Evolutionary conservation across 352 stramenopile species (phyloP).

Genomic region (Phytophthora ramorum): DNA sequence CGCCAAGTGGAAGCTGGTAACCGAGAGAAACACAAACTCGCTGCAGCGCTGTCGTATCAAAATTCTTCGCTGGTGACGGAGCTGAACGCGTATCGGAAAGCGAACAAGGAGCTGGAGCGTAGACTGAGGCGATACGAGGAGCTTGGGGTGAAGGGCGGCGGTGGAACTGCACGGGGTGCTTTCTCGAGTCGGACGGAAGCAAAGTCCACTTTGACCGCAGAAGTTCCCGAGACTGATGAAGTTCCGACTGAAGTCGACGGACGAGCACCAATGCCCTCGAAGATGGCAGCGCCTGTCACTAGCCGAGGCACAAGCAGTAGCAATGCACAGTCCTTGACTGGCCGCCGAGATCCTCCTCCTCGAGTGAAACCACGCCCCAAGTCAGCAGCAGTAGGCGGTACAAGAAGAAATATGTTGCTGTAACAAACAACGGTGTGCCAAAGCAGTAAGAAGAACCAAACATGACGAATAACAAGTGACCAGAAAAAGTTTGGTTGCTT

Average conservation of each 20-base stretch:
- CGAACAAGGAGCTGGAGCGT: slow-evolving; percentile 76
- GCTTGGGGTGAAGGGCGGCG: slow-evolving; percentile 2
- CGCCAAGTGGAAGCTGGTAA: slow-evolving; percentile 64
- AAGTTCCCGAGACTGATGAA: slow-evolving; percentile 31
- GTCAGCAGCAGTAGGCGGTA: slow-evolving; percentile 28
- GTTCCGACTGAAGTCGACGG: slow-evolving; percentile 21
- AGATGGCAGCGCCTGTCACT: background rate
- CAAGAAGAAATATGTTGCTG: slow-evolving; percentile 11
- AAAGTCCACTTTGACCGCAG: background rate
- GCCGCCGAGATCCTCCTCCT: background rate
- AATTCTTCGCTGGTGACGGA: slow-evolving; percentile 73
- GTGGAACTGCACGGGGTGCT: slow-evolving; percentile 4
- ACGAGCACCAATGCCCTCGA: slow-evolving; percentile 1
- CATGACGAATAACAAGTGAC: background rate
- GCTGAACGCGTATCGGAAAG: slow-evolving; percentile 60
- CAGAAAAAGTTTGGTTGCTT: background rate
- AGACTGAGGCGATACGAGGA: slow-evolving; percentile 36
- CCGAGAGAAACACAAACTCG: slow-evolving; percentile 78
- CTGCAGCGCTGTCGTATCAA: slow-evolving; percentile 70
- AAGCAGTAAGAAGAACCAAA: background rate
- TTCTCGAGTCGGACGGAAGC: slow-evolving; percentile 5
- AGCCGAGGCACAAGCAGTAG: slow-evolving; percentile 5
- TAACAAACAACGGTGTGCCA: background rate
- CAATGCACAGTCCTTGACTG: slow-evolving; percentile 18
- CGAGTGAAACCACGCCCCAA: slow-evolving; percentile 30